Evolutionary conservation across 768 basidiomycete genomes (phyloP), one percentile per base, ranked within the genome.

Genomic region (Nidula microcarpa): DNA sequence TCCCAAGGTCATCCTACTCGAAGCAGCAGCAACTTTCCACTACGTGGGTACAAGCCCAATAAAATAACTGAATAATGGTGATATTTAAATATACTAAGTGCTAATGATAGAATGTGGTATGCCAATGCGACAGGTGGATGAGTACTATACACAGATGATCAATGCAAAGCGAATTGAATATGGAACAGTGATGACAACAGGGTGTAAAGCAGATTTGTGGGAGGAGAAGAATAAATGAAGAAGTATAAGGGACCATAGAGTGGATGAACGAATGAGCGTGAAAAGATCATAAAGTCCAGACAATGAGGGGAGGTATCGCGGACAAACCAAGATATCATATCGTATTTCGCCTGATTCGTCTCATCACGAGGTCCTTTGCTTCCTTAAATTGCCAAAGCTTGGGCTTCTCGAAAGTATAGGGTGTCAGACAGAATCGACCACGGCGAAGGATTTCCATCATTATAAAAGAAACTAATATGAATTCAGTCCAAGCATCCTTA

Each of bases 401-500:
- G 16, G 77, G 73, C 43, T 74, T 77, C 50, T 76, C 75, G 39
- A 79, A 77, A 4, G 68, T 63, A 53, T 77, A 82, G 4, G 76
- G 71, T 23, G 76, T 74, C 9, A 80, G 74, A 52, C 60, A 66
- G 60, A 85, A 86, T 34, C 81, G 78, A 41, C 81, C 78, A 46
- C 82, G 76, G 32, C 84, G 81, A 13, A 86, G 63, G 33, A 84
- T 79, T 62, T 86, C 84, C 74, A 86, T 79, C 67, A 86, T 76
- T 35, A 86, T 69, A 63, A 85, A 84, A 11, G 81, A 82, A 6
- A 85, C 83, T 83, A 7, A 33, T 17, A 11, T 11, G 11, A 41
- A 41, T 11, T 11, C 16, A 11, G 39, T 11, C 11, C 1, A 41
- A 41, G 4, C 3, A 16, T 11, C 3, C 11, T 11, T 2, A 41